Percentiles rank a stretch among this genome's conserved stretches.
phyloP scores from a whole-genome alignment of 176 grass and related monocot genomes.

The Pontederia paniculata region DNA sequence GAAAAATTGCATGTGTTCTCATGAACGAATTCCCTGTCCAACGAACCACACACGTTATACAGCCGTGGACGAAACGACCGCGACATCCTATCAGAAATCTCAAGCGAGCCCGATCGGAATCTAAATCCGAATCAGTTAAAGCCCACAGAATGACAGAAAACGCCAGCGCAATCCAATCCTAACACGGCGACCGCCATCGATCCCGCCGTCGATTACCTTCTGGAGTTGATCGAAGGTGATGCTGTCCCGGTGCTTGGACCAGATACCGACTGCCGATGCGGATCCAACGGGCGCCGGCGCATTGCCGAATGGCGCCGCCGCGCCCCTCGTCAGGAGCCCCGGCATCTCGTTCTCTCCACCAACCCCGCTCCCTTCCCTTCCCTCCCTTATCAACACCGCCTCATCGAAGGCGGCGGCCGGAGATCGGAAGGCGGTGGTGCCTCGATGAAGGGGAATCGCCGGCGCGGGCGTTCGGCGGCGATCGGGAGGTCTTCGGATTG shows the following conservation, averaged over 20 bases:
- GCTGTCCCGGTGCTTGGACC: constrained; percentile 70
- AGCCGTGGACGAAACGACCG: neutral
- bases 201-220: constrained; percentile 43
- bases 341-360: neutral
- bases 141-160: neutral
- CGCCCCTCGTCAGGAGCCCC: neutral
- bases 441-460: too few relatives aligned
- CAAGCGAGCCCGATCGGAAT: too few relatives aligned
- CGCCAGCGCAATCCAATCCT: constrained; percentile 1
- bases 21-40: constrained; percentile 7
- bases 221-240: constrained; percentile 92
- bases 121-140: neutral
- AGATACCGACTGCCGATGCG: constrained; percentile 35
- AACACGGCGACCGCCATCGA: neutral
- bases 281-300: neutral
- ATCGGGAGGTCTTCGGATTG: neutral
- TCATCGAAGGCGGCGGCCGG: neutral
- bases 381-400: neutral
- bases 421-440: neutral
- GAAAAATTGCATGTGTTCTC: too few relatives aligned
- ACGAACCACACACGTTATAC: neutral
- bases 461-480: neutral
- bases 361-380: neutral
- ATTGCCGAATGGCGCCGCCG: neutral
- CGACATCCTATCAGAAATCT: constrained; percentile 9